Evolutionary conservation across 1,284 basidiomycete genomes (phyloP), one percentile per base, ranked within the genome.

Genomic region (Taiwanofungus camphoratus): DNA sequence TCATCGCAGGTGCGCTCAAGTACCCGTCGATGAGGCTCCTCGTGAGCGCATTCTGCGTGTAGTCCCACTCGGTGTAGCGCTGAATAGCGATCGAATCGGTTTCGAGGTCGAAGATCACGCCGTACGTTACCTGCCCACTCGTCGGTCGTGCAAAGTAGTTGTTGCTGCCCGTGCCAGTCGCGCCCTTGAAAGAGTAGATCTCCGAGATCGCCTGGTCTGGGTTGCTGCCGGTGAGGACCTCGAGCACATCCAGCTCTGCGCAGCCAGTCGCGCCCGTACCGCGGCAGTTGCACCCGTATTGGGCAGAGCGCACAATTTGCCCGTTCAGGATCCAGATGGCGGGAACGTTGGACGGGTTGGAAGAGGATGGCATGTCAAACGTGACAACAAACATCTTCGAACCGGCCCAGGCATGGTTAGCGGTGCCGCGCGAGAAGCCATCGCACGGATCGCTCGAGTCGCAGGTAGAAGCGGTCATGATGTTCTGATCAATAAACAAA

Each of bases 221-320:
- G 48, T 55, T 49, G 36, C 46, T 23, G 33, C 47, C 49, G 39
- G 38, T 41, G 30, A 61, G 50, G 20, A 53, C 55, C 55, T 63
- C 61, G 41, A 60, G 53, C 44, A 62, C 52, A 54, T 62, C 61
- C 44, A 59, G 49, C 49, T 62, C 61, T 39, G 58, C 61, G 45
- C 61, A 62, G 18, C 58, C 51, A 2, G 43, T 30, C 30, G 48
- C 49, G 31, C 54, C 53, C 42, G 48, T 42, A 29, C 56, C 56
- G 30, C 61, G 61, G 57, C 61, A 63, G 55, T 63, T 63, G 56
- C 61, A 63, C 41, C 61, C 61, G 52, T 63, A 63, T 46, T 63
- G 55, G 24, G 61, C 61, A 8, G 56, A 33, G 49, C 60, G 58
- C 26, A 59, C 59, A 41, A 63, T 48, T 42, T 63, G 61, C 27